phyloP scores from a whole-genome alignment of 75 land plant species.

The Selaginella moellendorffii region DNA sequence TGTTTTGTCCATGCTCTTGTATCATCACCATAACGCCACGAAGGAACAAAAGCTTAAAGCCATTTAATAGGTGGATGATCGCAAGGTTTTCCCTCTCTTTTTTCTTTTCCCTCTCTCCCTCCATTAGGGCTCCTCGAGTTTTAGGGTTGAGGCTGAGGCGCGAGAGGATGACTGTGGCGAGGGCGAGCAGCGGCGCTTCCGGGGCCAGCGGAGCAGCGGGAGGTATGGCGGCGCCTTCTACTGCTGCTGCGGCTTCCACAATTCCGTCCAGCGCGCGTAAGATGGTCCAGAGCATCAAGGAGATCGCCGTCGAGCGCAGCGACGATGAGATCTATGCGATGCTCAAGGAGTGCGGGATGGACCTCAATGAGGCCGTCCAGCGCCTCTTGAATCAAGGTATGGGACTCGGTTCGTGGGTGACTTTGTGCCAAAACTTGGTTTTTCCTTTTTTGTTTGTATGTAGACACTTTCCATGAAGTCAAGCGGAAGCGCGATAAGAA shows the following conservation, averaged over 20 bases:
- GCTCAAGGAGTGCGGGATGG: slow-evolving; percentile 67
- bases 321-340: slow-evolving; percentile 78
- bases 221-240: slow-evolving; percentile 15
- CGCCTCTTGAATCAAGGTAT: slow-evolving; percentile 56
- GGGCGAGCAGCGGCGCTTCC: background rate
- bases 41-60: background rate
- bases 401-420: background rate
- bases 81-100: background rate
- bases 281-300: slow-evolving; percentile 38
- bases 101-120: background rate
- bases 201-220: slow-evolving; percentile 10
- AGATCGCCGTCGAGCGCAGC: slow-evolving; percentile 39
- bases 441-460: background rate
- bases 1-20: slow-evolving; percentile 35
- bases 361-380: slow-evolving; percentile 66
- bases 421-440: background rate
- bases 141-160: background rate
- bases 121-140: background rate
- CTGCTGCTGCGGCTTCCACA: too few species aligned
- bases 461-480: background rate
- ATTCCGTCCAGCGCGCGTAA: slow-evolving; percentile 33
- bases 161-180: background rate
- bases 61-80: background rate
- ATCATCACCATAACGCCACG: slow-evolving; percentile 22
- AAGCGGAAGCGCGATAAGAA: slow-evolving; percentile 1